phyloP scores from a whole-genome alignment of 805 yeast genomes.

The Ogataea parapolymorpha region DNA sequence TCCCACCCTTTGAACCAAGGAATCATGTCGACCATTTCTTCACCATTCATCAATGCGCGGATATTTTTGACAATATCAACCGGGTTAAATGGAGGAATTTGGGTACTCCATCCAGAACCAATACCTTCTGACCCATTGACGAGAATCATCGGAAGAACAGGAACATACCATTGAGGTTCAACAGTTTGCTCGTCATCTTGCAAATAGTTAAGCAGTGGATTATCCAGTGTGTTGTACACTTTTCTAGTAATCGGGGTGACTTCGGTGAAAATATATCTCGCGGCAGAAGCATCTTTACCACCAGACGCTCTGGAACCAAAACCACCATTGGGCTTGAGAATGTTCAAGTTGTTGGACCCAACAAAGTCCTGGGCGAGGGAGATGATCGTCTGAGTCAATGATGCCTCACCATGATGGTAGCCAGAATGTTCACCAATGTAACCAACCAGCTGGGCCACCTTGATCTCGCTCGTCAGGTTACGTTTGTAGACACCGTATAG shows the following conservation, averaged over 20 bases:
- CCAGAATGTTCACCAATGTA: constrained; percentile 85
- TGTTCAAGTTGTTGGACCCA: constrained; percentile 85
- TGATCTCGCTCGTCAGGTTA: constrained; percentile 71
- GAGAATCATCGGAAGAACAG: constrained; percentile 90
- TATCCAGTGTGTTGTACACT: constrained; percentile 77
- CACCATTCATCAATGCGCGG: constrained; percentile 66
- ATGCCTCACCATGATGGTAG: constrained; percentile 92
- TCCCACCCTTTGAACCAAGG: constrained; percentile 98
- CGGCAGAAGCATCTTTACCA: constrained; percentile 98
- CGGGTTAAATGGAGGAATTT: constrained; percentile 89
- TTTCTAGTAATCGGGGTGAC: constrained; percentile 69
- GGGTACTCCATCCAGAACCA: constrained; percentile 98
- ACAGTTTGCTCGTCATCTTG: constrained; percentile 93
- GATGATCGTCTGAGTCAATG: constrained; percentile 84
- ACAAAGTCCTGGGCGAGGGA: constrained; percentile 94
- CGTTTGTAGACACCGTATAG: constrained; percentile 83
- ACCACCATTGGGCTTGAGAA: constrained; percentile 87
- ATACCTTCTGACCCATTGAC: constrained; percentile 98
- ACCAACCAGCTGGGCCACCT: constrained; percentile 89
- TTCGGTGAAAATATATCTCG: constrained; percentile 93
- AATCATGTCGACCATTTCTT: constrained; percentile 64
- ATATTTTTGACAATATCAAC: constrained; percentile 73
- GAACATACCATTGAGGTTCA: constrained; percentile 94
- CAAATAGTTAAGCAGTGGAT: constrained; percentile 69
- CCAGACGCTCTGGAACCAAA: constrained; percentile 96